Percentiles rank a stretch among this genome's conserved stretches.
Conservation (phyloP, 495 filamentous ascomycete genomes). For the Annulohypoxylon moriforme region DNA sequence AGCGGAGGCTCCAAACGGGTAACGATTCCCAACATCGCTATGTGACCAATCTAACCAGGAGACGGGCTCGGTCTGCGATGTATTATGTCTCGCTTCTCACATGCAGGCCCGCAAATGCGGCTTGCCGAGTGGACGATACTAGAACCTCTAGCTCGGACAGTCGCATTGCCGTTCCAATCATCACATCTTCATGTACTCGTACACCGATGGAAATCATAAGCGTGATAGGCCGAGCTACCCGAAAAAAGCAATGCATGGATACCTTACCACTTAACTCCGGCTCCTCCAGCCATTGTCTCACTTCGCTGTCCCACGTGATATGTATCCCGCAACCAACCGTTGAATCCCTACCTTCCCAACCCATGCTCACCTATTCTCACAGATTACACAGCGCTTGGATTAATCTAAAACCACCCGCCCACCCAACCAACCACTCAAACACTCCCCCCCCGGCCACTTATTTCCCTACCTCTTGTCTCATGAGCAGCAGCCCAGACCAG, state of each 20-base stretch:
- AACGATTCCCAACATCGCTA: not conserved
- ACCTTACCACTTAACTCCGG: not conserved
- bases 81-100: not conserved
- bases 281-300: not conserved
- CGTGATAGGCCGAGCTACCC: not conserved
- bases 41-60: constrained; percentile 1
- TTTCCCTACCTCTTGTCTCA: too few species aligned
- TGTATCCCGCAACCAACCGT: too few species aligned
- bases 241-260: not conserved
- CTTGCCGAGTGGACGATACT: not conserved
- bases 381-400: too few species aligned
- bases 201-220: not conserved
- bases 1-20: not conserved
- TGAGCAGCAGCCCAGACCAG: constrained; percentile 5
- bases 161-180: not conserved
- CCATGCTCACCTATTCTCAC: too few species aligned
- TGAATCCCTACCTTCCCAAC: too few species aligned
- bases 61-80: constrained; percentile 1
- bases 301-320: constrained; percentile 6
- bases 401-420: not conserved
- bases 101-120: not conserved
- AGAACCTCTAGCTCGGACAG: not conserved
- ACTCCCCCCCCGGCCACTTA: not conserved
- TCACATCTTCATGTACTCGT: not conserved
- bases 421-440: not conserved